Percentiles rank a stretch among this genome's conserved stretches.
phyloP scores from a whole-genome alignment of 83 land plant genomes.

The Larix sibirica region DNA sequence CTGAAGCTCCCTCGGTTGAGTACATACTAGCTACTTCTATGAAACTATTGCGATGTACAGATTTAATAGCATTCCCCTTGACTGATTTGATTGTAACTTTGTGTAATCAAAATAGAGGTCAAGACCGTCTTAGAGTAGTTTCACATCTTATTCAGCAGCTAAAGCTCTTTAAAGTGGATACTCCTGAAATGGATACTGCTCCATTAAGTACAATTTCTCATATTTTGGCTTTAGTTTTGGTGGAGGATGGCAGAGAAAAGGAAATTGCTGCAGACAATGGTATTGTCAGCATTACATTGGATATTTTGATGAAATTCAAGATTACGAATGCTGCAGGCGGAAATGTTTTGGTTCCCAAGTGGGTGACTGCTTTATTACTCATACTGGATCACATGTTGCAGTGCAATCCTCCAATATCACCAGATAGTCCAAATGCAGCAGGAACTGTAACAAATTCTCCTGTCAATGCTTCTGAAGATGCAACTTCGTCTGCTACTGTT shows the following conservation, averaged over 20 bases:
- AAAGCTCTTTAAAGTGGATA: slow-evolving; percentile 27
- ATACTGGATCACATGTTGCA: slow-evolving; percentile 44
- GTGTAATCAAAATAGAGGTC: slow-evolving; percentile 74
- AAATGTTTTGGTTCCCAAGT: slow-evolving; percentile 32
- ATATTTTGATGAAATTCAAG: slow-evolving; percentile 20
- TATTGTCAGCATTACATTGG: slow-evolving; percentile 29
- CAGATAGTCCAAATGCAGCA: slow-evolving; percentile 15
- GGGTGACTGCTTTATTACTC: slow-evolving; percentile 48
- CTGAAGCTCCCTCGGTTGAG: slow-evolving; percentile 68
- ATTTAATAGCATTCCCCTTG: slow-evolving; percentile 70
- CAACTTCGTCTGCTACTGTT: neutral
- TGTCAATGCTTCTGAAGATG: slow-evolving; percentile 26
- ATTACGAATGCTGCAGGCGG: slow-evolving; percentile 13
- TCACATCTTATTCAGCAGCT: slow-evolving; percentile 33
- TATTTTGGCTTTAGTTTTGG: slow-evolving; percentile 38
- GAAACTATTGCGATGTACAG: slow-evolving; percentile 69
- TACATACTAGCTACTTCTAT: slow-evolving; percentile 68
- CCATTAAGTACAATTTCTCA: slow-evolving; percentile 43
- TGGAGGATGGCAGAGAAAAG: slow-evolving; percentile 40
- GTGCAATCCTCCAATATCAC: slow-evolving; percentile 27
- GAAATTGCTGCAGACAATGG: slow-evolving; percentile 45
- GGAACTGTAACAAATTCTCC: slow-evolving; percentile 20
- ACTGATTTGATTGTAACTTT: slow-evolving; percentile 85
- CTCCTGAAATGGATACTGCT: slow-evolving; percentile 10
- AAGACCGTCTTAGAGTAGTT: slow-evolving; percentile 63